phyloP scores from a whole-genome alignment of 768 basidiomycete genomes.

The Amanita polypyramis region DNA sequence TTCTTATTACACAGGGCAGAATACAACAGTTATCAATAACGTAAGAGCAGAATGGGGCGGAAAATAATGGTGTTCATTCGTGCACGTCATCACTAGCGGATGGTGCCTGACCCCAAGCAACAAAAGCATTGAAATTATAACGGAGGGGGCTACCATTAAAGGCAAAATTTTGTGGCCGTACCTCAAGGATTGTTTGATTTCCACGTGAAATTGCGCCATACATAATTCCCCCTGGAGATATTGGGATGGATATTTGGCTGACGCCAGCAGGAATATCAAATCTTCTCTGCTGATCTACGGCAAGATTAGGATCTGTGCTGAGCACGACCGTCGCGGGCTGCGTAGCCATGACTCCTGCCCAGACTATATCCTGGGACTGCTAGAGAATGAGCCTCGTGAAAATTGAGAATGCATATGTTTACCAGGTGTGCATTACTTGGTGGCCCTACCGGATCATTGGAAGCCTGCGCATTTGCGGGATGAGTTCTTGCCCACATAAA shows the following conservation, averaged over 20 bases:
- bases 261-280: conserved; percentile 46
- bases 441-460: conserved; percentile 37
- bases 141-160: conserved; percentile 41
- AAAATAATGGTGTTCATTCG: background rate
- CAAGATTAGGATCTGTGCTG: conserved; percentile 31
- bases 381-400: background rate
- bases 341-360: conserved; percentile 59
- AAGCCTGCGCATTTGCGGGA: conserved; percentile 39
- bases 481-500: conserved; percentile 59
- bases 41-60: background rate
- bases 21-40: background rate
- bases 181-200: conserved; percentile 33
- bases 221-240: conserved; percentile 42
- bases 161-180: conserved; percentile 38
- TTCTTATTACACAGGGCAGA: background rate
- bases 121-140: conserved; percentile 71
- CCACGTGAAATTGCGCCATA: conserved; percentile 36
- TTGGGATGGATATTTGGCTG: conserved; percentile 50
- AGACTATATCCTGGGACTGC: conserved; percentile 52
- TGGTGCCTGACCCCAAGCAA: conserved; percentile 23
- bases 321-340: conserved; percentile 46
- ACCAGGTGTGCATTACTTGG: conserved; percentile 53
- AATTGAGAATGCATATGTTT: conserved; percentile 18
- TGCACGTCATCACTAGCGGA: background rate
- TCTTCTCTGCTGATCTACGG: conserved; percentile 20